Base-by-base conservation (phyloP, 768 basidiomycete genomes). In the Boletus subcaerulescens region DNA sequence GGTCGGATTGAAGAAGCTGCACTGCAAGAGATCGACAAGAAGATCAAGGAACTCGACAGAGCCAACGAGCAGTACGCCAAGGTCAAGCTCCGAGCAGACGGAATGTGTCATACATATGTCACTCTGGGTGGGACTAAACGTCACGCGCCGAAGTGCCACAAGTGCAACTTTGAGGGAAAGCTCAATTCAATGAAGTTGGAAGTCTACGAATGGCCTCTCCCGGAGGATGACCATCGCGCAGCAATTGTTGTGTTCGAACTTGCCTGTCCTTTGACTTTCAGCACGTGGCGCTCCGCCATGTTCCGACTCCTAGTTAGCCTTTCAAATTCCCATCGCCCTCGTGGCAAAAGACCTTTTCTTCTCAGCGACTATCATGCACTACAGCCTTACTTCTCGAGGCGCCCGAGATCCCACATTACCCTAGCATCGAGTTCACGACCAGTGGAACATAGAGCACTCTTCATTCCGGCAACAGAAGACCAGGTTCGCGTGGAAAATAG, bases 131-230 rank as follows among this genome's bases (percentile, higher is more conserved):
- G 26, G 9, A n/a, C 14, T 3, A 22, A 17, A 9, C 31, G 3
- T n/a, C 50, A 53, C 5, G n/a, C 50, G 0, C 0, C 1, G 1
- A 2, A n/a, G 6, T 53, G 49, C 18, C 10, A 3, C 3, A 73
- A 65, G 50, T 78, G 77, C 42, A 8, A 12, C 0, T 53, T 68
- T 15, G 26, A 60, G n/a, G 22, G 14, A 2, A 6, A 60, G 44
- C 66, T 69, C 0, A 7, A 33, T 0, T 5, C 0, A 0, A 57
- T 78, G 62, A 4, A 8, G 0, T 76, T 81, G 11, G 17, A 43
- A 0, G 59, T 77, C 7, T 67, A 76, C 24, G 81, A 81, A 54
- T 77, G 77, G 78, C 80, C 79, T 0, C 59, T 81, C 13, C 77
- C 81, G 0, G 31, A 59, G 0, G 36, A 70, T 10, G 18, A 17